A percentile compares a stretch with the other conserved stretches of the same genome.
phyloP scores from a whole-genome alignment of 2,329 filamentous ascomycete genomes.

The Penicillium thymicola region DNA sequence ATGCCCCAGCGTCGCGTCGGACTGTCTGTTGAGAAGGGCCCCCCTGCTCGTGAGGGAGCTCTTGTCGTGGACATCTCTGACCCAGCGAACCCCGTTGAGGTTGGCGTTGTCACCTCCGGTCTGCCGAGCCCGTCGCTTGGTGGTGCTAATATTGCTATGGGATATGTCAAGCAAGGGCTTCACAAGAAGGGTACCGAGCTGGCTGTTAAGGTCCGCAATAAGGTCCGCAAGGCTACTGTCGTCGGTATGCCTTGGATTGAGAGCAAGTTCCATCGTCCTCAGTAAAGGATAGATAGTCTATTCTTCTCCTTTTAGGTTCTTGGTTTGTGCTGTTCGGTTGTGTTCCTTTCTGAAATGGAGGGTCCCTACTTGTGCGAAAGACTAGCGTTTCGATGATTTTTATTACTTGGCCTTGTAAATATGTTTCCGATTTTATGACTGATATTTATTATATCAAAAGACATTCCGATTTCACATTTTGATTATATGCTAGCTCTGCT shows the following conservation, averaged over 20 bases:
- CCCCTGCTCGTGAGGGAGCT: slow-evolving; percentile 85
- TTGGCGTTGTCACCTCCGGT: slow-evolving; percentile 84
- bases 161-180: slow-evolving; percentile 74
- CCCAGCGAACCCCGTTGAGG: slow-evolving; percentile 49
- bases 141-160: slow-evolving; percentile 90
- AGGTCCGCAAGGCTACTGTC: slow-evolving; percentile 69
- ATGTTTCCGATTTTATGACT: slow-evolving; percentile 1
- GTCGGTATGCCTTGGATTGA: slow-evolving; percentile 87
- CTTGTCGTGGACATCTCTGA: slow-evolving; percentile 62
- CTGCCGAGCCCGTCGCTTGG: slow-evolving; percentile 82
- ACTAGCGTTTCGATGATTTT: slow-evolving; percentile 4
- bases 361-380: not conserved
- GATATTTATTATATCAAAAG: not conserved
- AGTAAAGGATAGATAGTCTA: slow-evolving; percentile 9
- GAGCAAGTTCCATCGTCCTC: slow-evolving; percentile 65
- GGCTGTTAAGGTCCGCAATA: slow-evolving; percentile 72
- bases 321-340: not conserved
- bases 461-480: not conserved
- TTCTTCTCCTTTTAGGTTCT: not conserved
- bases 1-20: slow-evolving; percentile 74
- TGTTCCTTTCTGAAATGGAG: not conserved
- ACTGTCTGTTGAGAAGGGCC: slow-evolving; percentile 71
- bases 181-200: slow-evolving; percentile 84
- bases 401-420: slow-evolving; percentile 4
- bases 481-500: not conserved